Conservation (phyloP, 1,139 yeast species). For the Magnusiomyces paraingens region DNA sequence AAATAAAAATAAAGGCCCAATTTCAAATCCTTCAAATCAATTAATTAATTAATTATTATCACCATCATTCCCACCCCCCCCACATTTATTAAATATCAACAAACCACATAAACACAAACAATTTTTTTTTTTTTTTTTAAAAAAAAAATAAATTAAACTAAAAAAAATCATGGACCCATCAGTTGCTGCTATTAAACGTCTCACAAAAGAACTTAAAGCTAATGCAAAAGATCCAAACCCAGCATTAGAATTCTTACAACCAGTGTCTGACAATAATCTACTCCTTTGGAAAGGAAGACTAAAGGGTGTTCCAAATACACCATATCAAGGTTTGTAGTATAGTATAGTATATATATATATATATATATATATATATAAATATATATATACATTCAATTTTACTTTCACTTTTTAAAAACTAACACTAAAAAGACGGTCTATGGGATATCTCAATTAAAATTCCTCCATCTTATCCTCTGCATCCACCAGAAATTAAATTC, state of each 20-base stretch:
- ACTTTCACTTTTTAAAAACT: too few relatives aligned
- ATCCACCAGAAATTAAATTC: conserved; percentile 62
- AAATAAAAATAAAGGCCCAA: too few relatives aligned
- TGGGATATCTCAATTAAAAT: conserved; percentile 53
- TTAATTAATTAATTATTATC: too few relatives aligned
- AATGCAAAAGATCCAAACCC: conserved; percentile 36
- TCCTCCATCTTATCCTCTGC: conserved; percentile 55
- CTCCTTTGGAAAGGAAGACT: conserved; percentile 56
- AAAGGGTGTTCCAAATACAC: conserved; percentile 50
- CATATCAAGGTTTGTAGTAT: conserved; percentile 33
- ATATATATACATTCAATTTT: too few relatives aligned
- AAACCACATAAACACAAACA: too few relatives aligned
- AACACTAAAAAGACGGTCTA: conserved; percentile 38
- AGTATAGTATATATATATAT: not conserved
- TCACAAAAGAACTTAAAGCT: conserved; percentile 42
- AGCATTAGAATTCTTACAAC: conserved; percentile 37
- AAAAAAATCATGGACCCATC: not conserved
- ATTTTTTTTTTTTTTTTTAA: too few relatives aligned
- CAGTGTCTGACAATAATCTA: conserved; percentile 44
- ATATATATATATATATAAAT: too few relatives aligned
- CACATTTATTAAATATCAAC: too few relatives aligned
- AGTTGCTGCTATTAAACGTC: conserved; percentile 34
- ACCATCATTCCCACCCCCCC: not conserved
- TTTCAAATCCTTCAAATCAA: too few relatives aligned
- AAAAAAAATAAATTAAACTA: not conserved